phyloP scores from a whole-genome alignment of 352 stramenopile genomes.

The Pythium utonaiense region DNA sequence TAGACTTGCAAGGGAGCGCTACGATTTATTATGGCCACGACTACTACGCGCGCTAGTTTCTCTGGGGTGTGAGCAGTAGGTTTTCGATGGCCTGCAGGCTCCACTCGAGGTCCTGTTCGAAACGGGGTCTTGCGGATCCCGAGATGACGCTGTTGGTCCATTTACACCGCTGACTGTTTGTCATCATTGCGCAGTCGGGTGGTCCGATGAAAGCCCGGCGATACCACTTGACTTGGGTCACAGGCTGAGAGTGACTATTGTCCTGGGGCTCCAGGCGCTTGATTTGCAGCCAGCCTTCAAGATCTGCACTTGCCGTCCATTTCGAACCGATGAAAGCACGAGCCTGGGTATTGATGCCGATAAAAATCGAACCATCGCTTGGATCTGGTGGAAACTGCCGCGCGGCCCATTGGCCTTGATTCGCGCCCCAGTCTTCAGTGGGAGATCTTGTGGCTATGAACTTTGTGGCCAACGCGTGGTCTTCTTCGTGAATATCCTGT shows the following conservation, averaged over 20 bases:
- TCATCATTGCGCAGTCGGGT: background rate
- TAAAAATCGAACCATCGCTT: background rate
- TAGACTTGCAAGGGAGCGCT: no score
- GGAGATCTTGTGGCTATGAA: background rate
- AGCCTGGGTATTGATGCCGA: background rate
- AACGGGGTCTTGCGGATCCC: background rate
- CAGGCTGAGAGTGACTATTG: background rate
- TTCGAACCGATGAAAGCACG: background rate
- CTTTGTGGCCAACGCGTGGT: no score
- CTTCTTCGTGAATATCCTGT: conserved; percentile 1
- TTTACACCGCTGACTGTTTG: background rate
- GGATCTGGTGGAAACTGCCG: background rate
- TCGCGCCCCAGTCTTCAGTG: background rate
- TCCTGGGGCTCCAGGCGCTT: background rate
- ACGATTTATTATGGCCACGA: no score
- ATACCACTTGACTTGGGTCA: background rate
- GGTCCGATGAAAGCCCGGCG: background rate
- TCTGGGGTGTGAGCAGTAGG: background rate
- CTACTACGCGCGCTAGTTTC: no score
- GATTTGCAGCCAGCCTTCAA: background rate
- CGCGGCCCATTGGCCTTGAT: background rate
- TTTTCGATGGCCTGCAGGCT: conserved; percentile 1
- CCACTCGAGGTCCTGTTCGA: background rate
- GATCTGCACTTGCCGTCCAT: background rate
- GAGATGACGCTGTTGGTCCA: background rate